phyloP scores from a whole-genome alignment of 345 rosid genomes.

The Arabis alpina region DNA sequence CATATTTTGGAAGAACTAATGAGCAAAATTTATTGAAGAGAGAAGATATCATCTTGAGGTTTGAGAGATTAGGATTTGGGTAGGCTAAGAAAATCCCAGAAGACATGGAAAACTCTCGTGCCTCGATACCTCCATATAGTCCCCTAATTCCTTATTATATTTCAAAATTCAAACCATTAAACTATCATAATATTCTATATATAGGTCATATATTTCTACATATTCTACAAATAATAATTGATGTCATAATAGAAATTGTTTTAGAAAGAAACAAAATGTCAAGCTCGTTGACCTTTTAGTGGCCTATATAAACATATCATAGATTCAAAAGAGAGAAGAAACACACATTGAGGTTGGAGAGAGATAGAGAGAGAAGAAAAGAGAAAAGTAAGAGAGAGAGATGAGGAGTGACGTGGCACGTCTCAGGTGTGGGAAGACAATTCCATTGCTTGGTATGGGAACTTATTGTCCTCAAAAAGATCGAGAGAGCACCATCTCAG shows the following conservation, averaged over 20 bases:
- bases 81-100: conserved; percentile 65
- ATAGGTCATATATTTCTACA: conserved; percentile 22
- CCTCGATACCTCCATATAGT: conserved; percentile 44
- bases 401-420: conserved; percentile 59
- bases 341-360: not conserved
- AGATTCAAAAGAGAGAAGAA: conserved; percentile 24
- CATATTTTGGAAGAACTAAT: conserved; percentile 38
- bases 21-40: conserved; percentile 39
- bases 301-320: conserved; percentile 41
- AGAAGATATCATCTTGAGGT: conserved; percentile 44
- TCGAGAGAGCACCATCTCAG: conserved; percentile 53
- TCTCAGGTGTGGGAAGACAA: conserved; percentile 61
- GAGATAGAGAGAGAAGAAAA: not conserved
- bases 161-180: conserved; percentile 5
- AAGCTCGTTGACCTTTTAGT: conserved; percentile 57
- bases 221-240: conserved; percentile 23
- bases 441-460: conserved; percentile 80
- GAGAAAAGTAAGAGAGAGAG: conserved; percentile 6
- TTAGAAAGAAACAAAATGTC: conserved; percentile 36
- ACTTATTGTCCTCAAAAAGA: conserved; percentile 64
- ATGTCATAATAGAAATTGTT: conserved; percentile 38
- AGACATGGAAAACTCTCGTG: conserved; percentile 79
- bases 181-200: conserved; percentile 18
- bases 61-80: conserved; percentile 43
- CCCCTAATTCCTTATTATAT: conserved; percentile 22